Evolutionary conservation across 176 grass and related monocot species (phyloP), one percentile per base, ranked within the genome.

Genomic region (Rhynchospora pubera): DNA sequence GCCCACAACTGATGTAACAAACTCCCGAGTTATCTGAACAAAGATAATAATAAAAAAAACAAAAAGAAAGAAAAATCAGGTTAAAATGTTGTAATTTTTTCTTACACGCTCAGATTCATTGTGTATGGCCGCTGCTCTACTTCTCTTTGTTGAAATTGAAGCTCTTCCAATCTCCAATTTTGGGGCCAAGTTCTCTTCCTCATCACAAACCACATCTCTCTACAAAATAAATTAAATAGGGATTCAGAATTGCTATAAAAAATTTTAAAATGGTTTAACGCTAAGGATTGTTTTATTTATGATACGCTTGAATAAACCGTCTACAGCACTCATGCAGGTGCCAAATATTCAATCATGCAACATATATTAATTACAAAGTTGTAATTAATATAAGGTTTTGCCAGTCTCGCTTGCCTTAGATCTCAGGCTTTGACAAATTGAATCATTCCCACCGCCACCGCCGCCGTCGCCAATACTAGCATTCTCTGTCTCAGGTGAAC

Each of bases 41-140:
- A 67, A 43, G 0, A 30, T 22, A 32, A 65, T 65, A 85, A 77
- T n/a, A 58, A 8, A 30, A 14, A 30, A 7, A 46, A 45, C 22
- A 85, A 24, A 14, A 50, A 32, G 51, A 12, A 63, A 15, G n/a
- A 66, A 57, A 45, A 57, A 45, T 39, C 8, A 47, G 30, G 5
- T 18, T 45, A 12, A 46, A 48, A 45, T 18, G 19, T 56, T 83
- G 26, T 19, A 63, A 44, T 21, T 18, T 34, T 79, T 83, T 83
- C 93, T 95, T 99, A 99, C 97, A 44, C 97, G 89, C 83, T 99
- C 97, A 12, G 97, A 99, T 83, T 99, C 90, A 83, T 99, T 99
- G 50, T 99, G 97, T 74, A 87, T 66, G 12, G 97, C 91, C 18
- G 93, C 78, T 5, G 89, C 91, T 64, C 93, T 87, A 82, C 84